Percentiles rank a stretch among this genome's conserved stretches.
Conservation (phyloP, 2,329 filamentous ascomycete genomes). For the Apiospora saccharicola region DNA sequence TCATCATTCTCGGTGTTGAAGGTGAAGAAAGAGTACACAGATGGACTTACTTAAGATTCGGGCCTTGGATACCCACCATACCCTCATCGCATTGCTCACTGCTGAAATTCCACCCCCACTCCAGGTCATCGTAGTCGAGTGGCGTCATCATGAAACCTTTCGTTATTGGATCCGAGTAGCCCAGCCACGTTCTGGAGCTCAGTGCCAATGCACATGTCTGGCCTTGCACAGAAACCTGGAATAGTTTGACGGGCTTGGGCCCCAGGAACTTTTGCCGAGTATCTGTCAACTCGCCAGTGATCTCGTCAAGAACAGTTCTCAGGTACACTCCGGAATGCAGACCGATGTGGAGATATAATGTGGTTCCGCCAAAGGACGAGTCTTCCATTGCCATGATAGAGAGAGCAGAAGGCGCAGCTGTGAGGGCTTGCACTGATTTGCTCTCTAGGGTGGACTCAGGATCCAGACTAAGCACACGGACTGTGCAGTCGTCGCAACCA, state of each 20-base stretch:
- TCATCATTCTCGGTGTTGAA: constrained; percentile 65
- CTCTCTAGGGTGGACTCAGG: constrained; percentile 90
- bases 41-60: constrained; percentile 77
- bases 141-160: constrained; percentile 93
- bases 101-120: constrained; percentile 96
- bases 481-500: constrained; percentile 95
- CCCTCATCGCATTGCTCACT: constrained; percentile 93
- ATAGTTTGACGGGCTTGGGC: constrained; percentile 87
- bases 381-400: constrained; percentile 97
- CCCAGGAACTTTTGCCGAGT: constrained; percentile 95
- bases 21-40: constrained; percentile 42
- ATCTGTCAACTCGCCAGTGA: constrained; percentile 94
- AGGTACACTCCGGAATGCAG: constrained; percentile 96
- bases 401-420: constrained; percentile 86
- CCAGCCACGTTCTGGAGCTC: constrained; percentile 94
- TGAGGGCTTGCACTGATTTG: constrained; percentile 93
- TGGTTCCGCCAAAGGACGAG: constrained; percentile 85
- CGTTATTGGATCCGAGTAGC: constrained; percentile 87
- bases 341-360: constrained; percentile 94
- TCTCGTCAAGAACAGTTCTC: constrained; percentile 90
- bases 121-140: constrained; percentile 84
- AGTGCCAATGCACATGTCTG: constrained; percentile 87
- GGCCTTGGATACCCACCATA: constrained; percentile 91
- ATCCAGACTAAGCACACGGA: constrained; percentile 89
- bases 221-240: constrained; percentile 86